Base-by-base conservation (phyloP, 73 alveolate genomes). In the Durusdinium trenchii region DNA sequence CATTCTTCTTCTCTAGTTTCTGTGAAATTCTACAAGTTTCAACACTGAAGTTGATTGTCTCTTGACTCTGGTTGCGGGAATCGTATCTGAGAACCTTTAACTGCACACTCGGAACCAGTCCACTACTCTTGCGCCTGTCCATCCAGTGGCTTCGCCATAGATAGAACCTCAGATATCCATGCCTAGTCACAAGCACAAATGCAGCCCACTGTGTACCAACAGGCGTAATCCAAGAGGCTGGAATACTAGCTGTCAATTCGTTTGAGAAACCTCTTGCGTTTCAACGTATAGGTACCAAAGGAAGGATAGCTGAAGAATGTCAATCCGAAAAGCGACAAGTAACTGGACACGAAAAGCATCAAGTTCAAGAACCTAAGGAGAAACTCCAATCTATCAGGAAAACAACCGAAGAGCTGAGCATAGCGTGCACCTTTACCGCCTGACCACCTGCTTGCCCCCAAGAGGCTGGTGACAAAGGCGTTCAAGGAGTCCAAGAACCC, bases 401-500 rank as follows among this genome's bases (percentile, higher is more conserved):
- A 60, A 60, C 69, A 2, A 23, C 73, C 18, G 30, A 60, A 60
- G n/a, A 60, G 18, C 73, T 23, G 18, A 23, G n/a, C 73, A 60
- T 23, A 60, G 6, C 73, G 73, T 60, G 18, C 73, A 32, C 69
- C 23, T 60, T 60, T 60, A 23, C 0, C 1, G 73, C n/a, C n/a
- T 60, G 73, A 32, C n/a, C 30, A 60, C 30, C 0, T 60, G 73
- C 30, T 60, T 23, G 3, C 73, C n/a, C 43, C 36, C 42, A 26
- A 84, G 94, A 36, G 20, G 86, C 86, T 89, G 96, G 96, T 89
- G 67, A 89, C 96, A 38, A 89, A 89, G 64, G 83, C 86, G 69
- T 89, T 89, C 96, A 89, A 40, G 43, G 96, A 89, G 51, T 89
- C 96, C 86, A 89, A 14, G 76, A 89, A 89, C 69, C 52, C 96